A percentile compares a stretch with the other conserved stretches of the same genome.
These are phyloP conservation scores for Phytopythium kandeliae DNA, from an alignment of 352 stramenopile species.

Conservation along the genomic window DNA sequence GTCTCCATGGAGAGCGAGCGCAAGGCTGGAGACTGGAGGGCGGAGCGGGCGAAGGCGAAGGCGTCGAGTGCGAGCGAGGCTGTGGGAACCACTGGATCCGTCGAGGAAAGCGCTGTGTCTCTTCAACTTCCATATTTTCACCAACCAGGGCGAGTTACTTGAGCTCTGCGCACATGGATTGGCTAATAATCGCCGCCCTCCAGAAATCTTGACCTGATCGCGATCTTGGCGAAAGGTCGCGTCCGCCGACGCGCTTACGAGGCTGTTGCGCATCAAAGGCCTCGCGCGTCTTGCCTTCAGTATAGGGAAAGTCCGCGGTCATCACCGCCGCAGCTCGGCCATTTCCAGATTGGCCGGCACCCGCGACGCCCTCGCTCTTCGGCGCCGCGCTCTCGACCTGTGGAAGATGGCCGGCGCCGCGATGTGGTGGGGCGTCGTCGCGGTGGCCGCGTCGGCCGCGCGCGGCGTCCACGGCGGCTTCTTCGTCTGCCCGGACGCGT, in stretches of 20 bases:
- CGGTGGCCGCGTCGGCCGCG: conserved; percentile 8
- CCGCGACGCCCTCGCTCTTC: background rate
- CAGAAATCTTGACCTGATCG: conserved; percentile 4
- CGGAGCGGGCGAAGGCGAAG: too few species aligned
- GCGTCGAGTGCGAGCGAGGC: too few species aligned
- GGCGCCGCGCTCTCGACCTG: background rate
- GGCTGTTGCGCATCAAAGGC: background rate
- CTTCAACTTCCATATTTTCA: background rate
- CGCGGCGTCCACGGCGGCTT: conserved; percentile 24
- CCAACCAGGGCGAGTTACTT: background rate
- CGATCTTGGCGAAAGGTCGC: conserved; percentile 17
- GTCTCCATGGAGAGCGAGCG: background rate
- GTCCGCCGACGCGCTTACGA: too few species aligned
- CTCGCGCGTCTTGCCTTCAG: background rate
- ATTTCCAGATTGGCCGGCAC: conserved; percentile 3
- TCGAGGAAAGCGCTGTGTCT: too few species aligned
- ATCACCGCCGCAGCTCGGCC: too few species aligned
- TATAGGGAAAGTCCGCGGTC: too few species aligned
- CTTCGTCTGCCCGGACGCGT: conserved; percentile 60
- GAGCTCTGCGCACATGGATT: background rate
- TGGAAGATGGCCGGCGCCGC: conserved; percentile 14
- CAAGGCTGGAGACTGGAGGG: too few species aligned
- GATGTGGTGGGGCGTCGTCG: conserved; percentile 10
- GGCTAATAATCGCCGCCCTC: conserved; percentile 3
- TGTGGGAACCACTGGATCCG: too few species aligned